Conservation (phyloP, 1,284 basidiomycete genomes). For the Cutaneotrichosporon spelunceum region DNA sequence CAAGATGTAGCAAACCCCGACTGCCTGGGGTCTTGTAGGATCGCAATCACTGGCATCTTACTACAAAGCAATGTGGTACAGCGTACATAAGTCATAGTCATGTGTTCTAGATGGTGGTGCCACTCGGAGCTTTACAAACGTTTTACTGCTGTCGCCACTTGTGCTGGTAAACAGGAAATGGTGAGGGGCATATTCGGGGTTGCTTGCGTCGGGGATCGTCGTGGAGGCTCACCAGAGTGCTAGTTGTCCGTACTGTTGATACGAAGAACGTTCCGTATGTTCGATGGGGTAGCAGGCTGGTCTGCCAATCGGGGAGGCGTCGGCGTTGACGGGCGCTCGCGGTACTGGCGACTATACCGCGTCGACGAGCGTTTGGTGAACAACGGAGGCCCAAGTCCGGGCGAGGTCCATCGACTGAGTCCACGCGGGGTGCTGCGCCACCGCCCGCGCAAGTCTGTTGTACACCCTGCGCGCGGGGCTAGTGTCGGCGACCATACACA, state of each 20-base stretch:
- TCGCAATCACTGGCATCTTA: background rate
- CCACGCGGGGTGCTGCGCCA: background rate
- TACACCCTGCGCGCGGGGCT: slow-evolving; percentile 1
- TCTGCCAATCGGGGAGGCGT: too few relatives aligned
- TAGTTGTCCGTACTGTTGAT: background rate
- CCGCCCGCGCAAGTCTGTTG: background rate
- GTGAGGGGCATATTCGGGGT: background rate
- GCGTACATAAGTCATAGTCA: background rate
- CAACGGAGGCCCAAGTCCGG: background rate
- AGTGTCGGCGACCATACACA: background rate
- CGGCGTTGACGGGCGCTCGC: background rate
- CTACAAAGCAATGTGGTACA: background rate
- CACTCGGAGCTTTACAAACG: background rate
- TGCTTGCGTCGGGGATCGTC: background rate
- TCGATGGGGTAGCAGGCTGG: too few relatives aligned
- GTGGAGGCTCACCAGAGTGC: background rate
- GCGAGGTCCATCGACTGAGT: background rate
- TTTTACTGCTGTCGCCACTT: background rate
- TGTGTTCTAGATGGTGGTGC: background rate
- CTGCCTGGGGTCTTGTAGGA: too few relatives aligned
- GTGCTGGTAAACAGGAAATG: background rate
- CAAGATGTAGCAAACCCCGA: too few relatives aligned
- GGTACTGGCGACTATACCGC: background rate
- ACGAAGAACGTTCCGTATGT: too few relatives aligned
- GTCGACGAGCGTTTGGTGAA: background rate